phyloP scores from a whole-genome alignment of 345 rosid genomes.

The Passiflora organensis region DNA sequence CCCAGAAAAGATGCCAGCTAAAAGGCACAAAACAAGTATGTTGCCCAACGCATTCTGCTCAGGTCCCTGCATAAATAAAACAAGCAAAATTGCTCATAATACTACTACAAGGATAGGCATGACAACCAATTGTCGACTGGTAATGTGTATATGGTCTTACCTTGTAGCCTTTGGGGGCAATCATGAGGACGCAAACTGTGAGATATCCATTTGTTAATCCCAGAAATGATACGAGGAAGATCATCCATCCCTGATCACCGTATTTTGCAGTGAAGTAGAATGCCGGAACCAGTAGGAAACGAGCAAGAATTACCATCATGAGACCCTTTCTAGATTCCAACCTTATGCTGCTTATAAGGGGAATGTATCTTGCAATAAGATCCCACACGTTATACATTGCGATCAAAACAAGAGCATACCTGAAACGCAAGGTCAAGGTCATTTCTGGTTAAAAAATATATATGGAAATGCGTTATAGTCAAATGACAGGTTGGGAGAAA shows the following conservation, averaged over 20 bases:
- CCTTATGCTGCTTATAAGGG: slow-evolving; percentile 47
- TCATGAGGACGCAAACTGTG: slow-evolving; percentile 73
- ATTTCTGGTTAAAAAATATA: no score
- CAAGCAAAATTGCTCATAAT: neutral
- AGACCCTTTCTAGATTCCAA: slow-evolving; percentile 65
- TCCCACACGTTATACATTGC: slow-evolving; percentile 69
- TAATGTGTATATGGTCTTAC: slow-evolving; percentile 29
- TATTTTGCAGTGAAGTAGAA: slow-evolving; percentile 85
- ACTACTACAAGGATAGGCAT: neutral
- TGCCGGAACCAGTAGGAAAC: slow-evolving; percentile 61
- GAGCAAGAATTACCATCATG: slow-evolving; percentile 43
- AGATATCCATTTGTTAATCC: slow-evolving; percentile 78
- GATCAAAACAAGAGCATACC: slow-evolving; percentile 69
- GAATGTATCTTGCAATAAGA: slow-evolving; percentile 58
- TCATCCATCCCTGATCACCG: slow-evolving; percentile 94
- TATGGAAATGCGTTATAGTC: no score
- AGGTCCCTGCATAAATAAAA: slow-evolving; percentile 55
- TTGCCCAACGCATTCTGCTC: slow-evolving; percentile 93
- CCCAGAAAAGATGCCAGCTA: slow-evolving; percentile 68
- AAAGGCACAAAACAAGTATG: slow-evolving; percentile 53
- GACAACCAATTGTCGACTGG: neutral
- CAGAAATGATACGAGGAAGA: slow-evolving; percentile 54
- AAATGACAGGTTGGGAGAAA: no score
- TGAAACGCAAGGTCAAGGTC: no score
- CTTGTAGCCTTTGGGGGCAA: slow-evolving; percentile 85